Base-by-base conservation (phyloP, 768 basidiomycete species). In the Exidia glandulosa region DNA sequence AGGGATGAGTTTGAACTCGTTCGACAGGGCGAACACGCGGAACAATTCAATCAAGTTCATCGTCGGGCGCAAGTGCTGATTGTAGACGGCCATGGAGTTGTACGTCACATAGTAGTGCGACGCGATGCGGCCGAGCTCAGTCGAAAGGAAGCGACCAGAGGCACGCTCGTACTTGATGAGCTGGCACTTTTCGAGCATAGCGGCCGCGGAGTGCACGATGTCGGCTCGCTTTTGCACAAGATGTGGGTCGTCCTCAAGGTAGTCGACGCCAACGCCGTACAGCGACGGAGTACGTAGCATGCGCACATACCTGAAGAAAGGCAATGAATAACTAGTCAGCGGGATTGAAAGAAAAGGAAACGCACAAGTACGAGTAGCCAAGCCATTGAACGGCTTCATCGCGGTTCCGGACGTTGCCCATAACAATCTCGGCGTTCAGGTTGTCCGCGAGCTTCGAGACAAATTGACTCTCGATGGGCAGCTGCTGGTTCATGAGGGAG, bases 371-470 rank as follows among this genome's bases (percentile, higher is more conserved):
- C 0, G 93, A 94, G 67, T 94, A 96, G 0, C 94, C 94, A 12
- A 96, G 74, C 95, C 94, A 98, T 68, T 96, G 91, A 1, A 97
- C 94, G 5, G 93, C 96, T 68, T 98, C 95, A 67, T 98, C 94
- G 25, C 94, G 79, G 73, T 96, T 98, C 64, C 96, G 78, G 59
- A 98, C 86, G 0, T 90, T 94, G 4, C 96, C 96, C 19, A 96
- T 77, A 1, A 98, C 95, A 47, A 98, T 88, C 76, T 98, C 96
- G 14, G 95, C 96, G 70, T 98, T 98, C 66, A 98, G 72, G 68
- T 96, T 95, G 69, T 99, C 96, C 30, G 92, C 90, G 64, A 99
- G 76, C 70, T 88, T 93, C 34, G 84, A 77, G 31, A 99, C 90
- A 63, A 95, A 91, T 73, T 98, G 96, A 16, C 84, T 86, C 74